phyloP scores from a whole-genome alignment of 2,329 filamentous ascomycete genomes.

The Ilyonectria sp. region DNA sequence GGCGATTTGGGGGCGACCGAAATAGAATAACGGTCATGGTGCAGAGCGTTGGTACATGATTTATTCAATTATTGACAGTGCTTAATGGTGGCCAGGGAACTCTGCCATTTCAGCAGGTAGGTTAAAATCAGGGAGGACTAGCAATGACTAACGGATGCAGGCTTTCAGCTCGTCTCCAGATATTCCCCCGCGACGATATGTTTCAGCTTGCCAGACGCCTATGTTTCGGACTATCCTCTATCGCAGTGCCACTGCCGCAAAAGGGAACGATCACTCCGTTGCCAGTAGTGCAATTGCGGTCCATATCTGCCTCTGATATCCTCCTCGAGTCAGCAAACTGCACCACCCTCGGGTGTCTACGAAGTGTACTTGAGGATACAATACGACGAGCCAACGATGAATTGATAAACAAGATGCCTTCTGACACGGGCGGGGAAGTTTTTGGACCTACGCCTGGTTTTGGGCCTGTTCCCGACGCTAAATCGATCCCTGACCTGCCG shows the following conservation, averaged over 20 bases:
- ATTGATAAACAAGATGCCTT: background rate
- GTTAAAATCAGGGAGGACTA: background rate
- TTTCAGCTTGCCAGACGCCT: background rate
- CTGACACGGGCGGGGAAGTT: background rate
- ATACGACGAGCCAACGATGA: no score
- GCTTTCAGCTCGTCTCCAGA: background rate
- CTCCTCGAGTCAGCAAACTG: background rate
- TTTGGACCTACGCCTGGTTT: background rate
- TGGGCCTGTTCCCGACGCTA: background rate
- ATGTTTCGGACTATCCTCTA: background rate
- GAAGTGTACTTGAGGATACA: background rate
- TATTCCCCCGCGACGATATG: background rate
- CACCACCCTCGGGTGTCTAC: background rate
- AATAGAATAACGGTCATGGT: background rate
- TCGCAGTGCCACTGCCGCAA: no score
- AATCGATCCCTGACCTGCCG: background rate
- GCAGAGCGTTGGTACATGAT: background rate
- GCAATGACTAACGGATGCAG: background rate
- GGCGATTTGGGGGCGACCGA: background rate
- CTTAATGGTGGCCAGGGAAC: background rate
- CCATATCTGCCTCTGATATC: no score
- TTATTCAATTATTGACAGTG: background rate
- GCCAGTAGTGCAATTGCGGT: no score
- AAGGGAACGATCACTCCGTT: no score
- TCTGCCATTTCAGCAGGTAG: background rate